Conservation (phyloP, 2,329 filamentous ascomycete species). For the Botryotinia convoluta region DNA sequence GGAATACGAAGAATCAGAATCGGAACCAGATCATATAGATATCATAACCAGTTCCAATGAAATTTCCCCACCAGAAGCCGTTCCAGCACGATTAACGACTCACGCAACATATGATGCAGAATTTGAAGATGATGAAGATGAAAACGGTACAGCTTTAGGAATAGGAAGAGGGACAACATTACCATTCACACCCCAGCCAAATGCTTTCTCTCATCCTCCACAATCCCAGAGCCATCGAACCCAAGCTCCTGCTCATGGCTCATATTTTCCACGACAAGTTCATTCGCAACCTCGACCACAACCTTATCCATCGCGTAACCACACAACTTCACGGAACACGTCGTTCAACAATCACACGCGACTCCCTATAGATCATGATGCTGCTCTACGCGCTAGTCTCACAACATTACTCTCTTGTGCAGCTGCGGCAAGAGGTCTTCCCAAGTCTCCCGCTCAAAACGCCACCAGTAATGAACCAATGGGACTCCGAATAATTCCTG, state of each 20-base stretch:
- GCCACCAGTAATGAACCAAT: slow-evolving; percentile 40
- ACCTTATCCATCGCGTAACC: slow-evolving; percentile 40
- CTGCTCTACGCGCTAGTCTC: slow-evolving; percentile 86
- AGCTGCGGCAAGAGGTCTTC: slow-evolving; percentile 79
- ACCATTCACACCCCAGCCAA: slow-evolving; percentile 83
- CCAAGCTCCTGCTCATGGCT: slow-evolving; percentile 46
- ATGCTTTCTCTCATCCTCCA: slow-evolving; percentile 84
- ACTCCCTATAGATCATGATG: slow-evolving; percentile 89
- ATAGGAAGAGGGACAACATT: slow-evolving; percentile 27
- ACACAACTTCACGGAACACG: slow-evolving; percentile 37
- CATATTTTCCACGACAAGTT: slow-evolving; percentile 36
- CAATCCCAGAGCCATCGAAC: slow-evolving; percentile 30
- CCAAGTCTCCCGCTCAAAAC: slow-evolving; percentile 45
- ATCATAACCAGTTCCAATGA: slow-evolving; percentile 59
- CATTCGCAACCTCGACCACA: slow-evolving; percentile 25
- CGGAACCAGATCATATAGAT: slow-evolving; percentile 66
- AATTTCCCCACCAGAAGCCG: slow-evolving; percentile 40
- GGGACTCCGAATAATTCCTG: slow-evolving; percentile 57
- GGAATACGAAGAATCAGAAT: slow-evolving; percentile 92
- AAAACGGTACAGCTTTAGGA: slow-evolving; percentile 73
- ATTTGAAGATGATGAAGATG: slow-evolving; percentile 52
- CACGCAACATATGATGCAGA: slow-evolving; percentile 26
- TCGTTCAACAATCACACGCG: slow-evolving; percentile 43
- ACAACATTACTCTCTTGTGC: slow-evolving; percentile 91
- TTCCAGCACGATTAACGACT: slow-evolving; percentile 27